phyloP scores from a whole-genome alignment of 495 filamentous ascomycete species.

The Neurospora sp. region DNA sequence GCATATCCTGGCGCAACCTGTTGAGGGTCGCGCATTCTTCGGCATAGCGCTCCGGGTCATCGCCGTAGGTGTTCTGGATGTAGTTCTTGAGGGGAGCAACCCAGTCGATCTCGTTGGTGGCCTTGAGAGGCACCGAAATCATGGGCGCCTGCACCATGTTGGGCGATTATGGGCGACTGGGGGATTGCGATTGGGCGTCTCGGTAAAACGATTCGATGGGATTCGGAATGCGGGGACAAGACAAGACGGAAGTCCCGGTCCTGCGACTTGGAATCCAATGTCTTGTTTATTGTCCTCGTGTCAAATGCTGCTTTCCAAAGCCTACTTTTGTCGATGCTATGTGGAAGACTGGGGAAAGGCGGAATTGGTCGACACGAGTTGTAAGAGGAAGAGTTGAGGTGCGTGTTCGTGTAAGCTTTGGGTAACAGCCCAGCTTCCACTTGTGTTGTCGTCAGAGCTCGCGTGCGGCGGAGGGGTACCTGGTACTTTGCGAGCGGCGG shows the following conservation, averaged over 20 bases:
- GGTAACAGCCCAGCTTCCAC: neutral
- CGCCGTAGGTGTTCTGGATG: conserved; percentile 86
- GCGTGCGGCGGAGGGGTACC: neutral
- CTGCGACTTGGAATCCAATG: neutral
- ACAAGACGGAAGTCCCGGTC: neutral
- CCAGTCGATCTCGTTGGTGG: conserved; percentile 99
- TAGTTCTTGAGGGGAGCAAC: conserved; percentile 84
- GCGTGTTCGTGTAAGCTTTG: neutral
- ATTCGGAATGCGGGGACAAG: neutral
- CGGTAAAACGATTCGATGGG: neutral
- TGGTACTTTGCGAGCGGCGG: neutral
- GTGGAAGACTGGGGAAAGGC: neutral
- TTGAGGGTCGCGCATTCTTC: conserved; percentile 95
- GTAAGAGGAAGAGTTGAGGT: neutral
- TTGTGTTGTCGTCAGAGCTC: neutral
- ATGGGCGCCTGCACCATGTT: conserved; percentile 74
- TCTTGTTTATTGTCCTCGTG: neutral
- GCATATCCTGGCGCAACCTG: conserved; percentile 96
- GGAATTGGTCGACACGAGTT: neutral
- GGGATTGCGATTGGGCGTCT: neutral
- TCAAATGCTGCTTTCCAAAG: neutral
- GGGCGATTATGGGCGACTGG: conserved; percentile 5
- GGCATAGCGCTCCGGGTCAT: conserved; percentile 88
- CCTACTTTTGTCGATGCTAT: neutral
- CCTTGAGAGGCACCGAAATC: conserved; percentile 89